Conservation (phyloP, 2,329 filamentous ascomycete genomes). For the Diaporthe sp. region DNA sequence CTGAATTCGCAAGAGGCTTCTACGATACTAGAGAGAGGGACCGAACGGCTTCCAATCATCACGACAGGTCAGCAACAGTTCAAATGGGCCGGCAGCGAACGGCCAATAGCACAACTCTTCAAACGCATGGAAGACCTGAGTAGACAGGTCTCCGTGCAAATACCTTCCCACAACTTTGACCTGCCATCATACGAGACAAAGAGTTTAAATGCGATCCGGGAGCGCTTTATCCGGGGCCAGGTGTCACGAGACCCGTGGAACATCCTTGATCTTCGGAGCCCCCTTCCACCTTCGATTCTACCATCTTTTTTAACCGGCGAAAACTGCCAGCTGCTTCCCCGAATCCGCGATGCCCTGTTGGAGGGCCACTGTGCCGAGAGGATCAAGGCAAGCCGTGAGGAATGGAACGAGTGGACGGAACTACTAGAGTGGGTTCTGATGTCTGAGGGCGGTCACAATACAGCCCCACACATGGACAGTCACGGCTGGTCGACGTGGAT, state of each 20-base stretch:
- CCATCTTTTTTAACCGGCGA: slow-evolving; percentile 42
- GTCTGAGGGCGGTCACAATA: slow-evolving; percentile 47
- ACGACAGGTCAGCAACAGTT: slow-evolving; percentile 42
- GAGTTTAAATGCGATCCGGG: slow-evolving; percentile 37
- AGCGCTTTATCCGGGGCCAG: slow-evolving; percentile 37
- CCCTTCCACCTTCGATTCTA: slow-evolving; percentile 41
- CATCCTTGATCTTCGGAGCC: slow-evolving; percentile 42
- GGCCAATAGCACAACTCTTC: slow-evolving; percentile 42
- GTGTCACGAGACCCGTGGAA: slow-evolving; percentile 42
- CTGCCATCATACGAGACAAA: slow-evolving; percentile 40
- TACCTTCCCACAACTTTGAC: slow-evolving; percentile 41
- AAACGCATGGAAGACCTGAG: slow-evolving; percentile 43
- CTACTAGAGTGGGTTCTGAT: slow-evolving; percentile 46
- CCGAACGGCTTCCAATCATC: slow-evolving; percentile 37
- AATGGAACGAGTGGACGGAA: slow-evolving; percentile 48
- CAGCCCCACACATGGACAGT: slow-evolving; percentile 47
- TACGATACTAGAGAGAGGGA: slow-evolving; percentile 26
- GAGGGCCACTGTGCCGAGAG: slow-evolving; percentile 49
- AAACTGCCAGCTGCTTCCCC: slow-evolving; percentile 44
- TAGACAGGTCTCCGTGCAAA: slow-evolving; percentile 41
- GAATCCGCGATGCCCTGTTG: slow-evolving; percentile 45
- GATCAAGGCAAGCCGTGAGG: slow-evolving; percentile 39
- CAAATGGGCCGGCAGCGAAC: slow-evolving; percentile 37
- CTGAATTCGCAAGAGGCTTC: slow-evolving; percentile 31
- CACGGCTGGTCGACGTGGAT: slow-evolving; percentile 49